These are phyloP conservation scores for Camellia sinensis DNA, from an alignment of 148 eudicot species.

Conservation along the genomic window DNA sequence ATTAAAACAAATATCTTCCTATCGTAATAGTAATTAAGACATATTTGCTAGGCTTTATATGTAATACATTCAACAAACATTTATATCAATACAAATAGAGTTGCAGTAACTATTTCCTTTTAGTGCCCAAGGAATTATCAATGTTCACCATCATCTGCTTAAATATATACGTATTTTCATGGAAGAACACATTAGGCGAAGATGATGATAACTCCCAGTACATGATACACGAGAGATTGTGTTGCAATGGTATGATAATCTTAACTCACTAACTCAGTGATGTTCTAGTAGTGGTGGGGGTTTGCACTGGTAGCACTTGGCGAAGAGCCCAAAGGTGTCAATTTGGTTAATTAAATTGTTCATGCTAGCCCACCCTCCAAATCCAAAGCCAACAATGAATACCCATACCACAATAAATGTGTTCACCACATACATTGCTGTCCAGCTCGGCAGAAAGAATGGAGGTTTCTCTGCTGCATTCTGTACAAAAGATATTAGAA, in stretches of 20 bases:
- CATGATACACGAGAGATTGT: neutral
- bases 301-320: constrained; percentile 62
- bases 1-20: no score
- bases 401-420: constrained; percentile 58
- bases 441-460: constrained; percentile 49
- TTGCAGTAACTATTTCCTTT: no score
- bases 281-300: constrained; percentile 23
- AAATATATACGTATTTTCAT: no score
- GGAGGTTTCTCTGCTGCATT: constrained; percentile 72
- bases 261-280: neutral
- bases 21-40: no score
- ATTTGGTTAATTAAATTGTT: constrained; percentile 53
- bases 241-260: neutral
- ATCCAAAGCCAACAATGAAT: constrained; percentile 53
- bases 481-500: constrained; percentile 26
- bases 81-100: no score
- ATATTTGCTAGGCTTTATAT: no score
- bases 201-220: neutral
- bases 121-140: no score
- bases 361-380: constrained; percentile 74
- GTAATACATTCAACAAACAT: no score
- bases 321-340: constrained; percentile 57
- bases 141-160: neutral
- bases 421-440: constrained; percentile 46
- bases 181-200: neutral